These are phyloP conservation scores for Westerdykella aurantiaca DNA, from an alignment of 2,329 filamentous ascomycete species.

Conservation along the genomic window DNA sequence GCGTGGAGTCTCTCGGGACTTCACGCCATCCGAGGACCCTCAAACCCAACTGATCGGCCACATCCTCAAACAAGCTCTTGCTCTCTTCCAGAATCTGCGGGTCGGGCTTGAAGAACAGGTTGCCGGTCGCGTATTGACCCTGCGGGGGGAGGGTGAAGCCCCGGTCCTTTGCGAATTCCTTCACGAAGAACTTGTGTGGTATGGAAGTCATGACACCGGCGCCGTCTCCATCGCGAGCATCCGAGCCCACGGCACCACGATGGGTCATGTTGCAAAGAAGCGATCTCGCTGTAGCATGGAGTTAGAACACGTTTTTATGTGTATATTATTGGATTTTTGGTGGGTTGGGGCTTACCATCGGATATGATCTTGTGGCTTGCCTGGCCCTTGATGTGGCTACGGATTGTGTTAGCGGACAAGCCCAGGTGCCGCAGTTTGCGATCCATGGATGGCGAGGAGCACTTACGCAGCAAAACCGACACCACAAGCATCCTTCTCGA, in stretches of 20 bases:
- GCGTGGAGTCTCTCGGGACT: constrained; percentile 85
- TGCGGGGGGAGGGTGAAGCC: constrained; percentile 78
- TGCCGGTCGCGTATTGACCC: constrained; percentile 94
- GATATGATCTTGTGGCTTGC: constrained; percentile 97
- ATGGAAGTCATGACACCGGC: constrained; percentile 99
- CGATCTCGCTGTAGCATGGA: constrained; percentile 61
- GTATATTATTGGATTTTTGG: neutral
- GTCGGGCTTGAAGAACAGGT: constrained; percentile 98
- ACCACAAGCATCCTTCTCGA: constrained; percentile 99
- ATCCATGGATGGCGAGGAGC: constrained; percentile 1
- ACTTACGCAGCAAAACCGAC: constrained; percentile 96
- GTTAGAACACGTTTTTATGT: constrained; percentile 24
- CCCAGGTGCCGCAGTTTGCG: neutral
- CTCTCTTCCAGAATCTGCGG: constrained; percentile 84
- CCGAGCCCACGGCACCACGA: constrained; percentile 93
- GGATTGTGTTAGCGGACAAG: constrained; percentile 25
- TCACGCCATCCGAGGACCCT: constrained; percentile 94
- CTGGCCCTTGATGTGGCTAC: constrained; percentile 92
- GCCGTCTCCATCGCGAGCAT: constrained; percentile 95
- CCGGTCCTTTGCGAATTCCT: constrained; percentile 92
- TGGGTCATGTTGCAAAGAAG: constrained; percentile 99
- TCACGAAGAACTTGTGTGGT: constrained; percentile 96
- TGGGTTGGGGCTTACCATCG: constrained; percentile 65
- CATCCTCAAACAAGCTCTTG: constrained; percentile 87
- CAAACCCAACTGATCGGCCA: constrained; percentile 80